Percentiles rank a stretch among this genome's conserved stretches.
Conservation (phyloP, 1,284 basidiomycete species). For the Ustilago nuda region DNA sequence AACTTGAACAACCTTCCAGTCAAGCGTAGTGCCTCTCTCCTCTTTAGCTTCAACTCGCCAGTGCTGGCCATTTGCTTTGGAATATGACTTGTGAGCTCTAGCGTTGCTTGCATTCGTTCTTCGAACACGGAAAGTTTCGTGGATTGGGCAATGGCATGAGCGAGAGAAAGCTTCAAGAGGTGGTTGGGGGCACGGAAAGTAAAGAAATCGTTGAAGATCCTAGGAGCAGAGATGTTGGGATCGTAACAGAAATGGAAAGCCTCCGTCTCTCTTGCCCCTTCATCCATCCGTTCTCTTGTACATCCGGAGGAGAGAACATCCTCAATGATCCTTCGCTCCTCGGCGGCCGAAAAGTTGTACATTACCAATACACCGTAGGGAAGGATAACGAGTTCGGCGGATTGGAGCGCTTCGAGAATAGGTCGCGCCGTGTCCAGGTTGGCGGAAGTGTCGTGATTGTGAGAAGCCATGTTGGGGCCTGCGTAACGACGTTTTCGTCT, state of each 20-base stretch:
- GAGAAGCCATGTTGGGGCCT: conserved; percentile 67
- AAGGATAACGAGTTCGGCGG: conserved; percentile 66
- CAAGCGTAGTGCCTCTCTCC: conserved; percentile 85
- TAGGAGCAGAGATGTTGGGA: conserved; percentile 82
- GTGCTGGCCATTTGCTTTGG: conserved; percentile 85
- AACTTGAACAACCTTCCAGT: conserved; percentile 90
- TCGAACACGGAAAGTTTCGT: conserved; percentile 92
- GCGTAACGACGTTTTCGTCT: conserved; percentile 45
- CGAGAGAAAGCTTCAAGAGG: conserved; percentile 79
- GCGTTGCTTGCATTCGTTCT: conserved; percentile 80
- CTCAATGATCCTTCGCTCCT: conserved; percentile 65
- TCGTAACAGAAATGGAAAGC: conserved; percentile 75
- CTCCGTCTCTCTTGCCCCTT: conserved; percentile 61
- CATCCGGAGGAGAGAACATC: conserved; percentile 65
- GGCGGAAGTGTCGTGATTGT: conserved; percentile 65
- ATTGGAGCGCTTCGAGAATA: conserved; percentile 65
- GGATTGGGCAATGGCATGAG: conserved; percentile 93
- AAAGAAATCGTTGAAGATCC: conserved; percentile 84
- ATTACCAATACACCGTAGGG: conserved; percentile 68
- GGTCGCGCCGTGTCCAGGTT: conserved; percentile 64
- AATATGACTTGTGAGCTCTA: conserved; percentile 83
- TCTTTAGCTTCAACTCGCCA: conserved; percentile 81
- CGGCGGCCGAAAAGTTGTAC: conserved; percentile 67
- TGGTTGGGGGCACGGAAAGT: conserved; percentile 77
- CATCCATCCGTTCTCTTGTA: conserved; percentile 54